Evolutionary conservation across 352 stramenopile genomes (phyloP).

Genomic region (Phytopythium boreale): DNA sequence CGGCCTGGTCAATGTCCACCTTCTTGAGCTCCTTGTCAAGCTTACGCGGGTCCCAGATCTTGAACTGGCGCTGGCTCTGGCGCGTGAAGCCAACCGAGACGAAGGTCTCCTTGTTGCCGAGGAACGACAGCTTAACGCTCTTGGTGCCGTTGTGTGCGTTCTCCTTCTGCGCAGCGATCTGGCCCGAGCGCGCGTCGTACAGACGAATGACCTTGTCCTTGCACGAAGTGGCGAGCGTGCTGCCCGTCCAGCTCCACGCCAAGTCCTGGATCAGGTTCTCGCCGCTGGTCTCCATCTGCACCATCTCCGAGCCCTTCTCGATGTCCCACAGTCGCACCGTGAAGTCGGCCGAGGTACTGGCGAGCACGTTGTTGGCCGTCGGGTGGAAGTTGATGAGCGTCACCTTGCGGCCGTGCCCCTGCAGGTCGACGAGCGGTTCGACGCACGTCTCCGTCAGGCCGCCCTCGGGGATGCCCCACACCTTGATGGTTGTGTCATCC

Average conservation of each 20-base stretch:
- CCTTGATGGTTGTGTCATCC: conserved; percentile 98
- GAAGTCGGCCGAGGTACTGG: conserved; percentile 94
- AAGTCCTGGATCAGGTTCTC: conserved; percentile 97
- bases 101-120: conserved; percentile 95
- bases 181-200: conserved; percentile 92
- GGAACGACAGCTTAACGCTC: conserved; percentile 96
- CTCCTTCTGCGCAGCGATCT: conserved; percentile 71
- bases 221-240: conserved; percentile 92
- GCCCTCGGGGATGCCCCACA: conserved; percentile 96
- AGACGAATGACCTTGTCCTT: conserved; percentile 99
- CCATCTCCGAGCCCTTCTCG: conserved; percentile 92
- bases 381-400: conserved; percentile 98
- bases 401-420: conserved; percentile 95
- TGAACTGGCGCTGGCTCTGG: conserved; percentile 93
- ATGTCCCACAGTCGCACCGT: conserved; percentile 99
- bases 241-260: conserved; percentile 97
- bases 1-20: conserved; percentile 97
- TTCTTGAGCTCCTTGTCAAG: conserved; percentile 92
- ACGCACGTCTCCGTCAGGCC: conserved; percentile 93
- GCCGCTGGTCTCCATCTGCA: conserved; percentile 80
- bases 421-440: conserved; percentile 95
- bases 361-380: conserved; percentile 96
- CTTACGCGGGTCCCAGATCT: conserved; percentile 88
- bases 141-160: conserved; percentile 97
- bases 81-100: conserved; percentile 97